Conservation (phyloP, 148 eudicot species). For the Arbutus unedo region DNA sequence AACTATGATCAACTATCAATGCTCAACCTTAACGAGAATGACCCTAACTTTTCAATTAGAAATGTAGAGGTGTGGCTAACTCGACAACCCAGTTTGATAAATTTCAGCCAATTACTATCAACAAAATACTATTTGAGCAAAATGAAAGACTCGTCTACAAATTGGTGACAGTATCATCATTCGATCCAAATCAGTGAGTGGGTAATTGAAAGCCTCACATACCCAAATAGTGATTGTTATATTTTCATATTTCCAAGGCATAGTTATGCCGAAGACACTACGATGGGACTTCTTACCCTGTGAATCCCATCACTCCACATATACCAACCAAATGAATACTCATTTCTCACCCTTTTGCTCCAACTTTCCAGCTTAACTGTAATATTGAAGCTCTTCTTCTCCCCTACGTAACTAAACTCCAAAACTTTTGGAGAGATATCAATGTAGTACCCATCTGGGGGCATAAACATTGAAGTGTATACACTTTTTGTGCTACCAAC, state of each 20-base stretch:
- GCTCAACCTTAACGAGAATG: not conserved
- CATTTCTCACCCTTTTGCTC: not conserved
- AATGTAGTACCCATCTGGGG: conserved; percentile 11
- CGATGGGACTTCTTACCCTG: conserved; percentile 22
- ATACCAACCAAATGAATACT: conserved; percentile 20
- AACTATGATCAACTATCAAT: not conserved
- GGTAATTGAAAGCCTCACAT: not conserved
- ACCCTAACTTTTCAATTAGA: no score
- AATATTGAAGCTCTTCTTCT: conserved; percentile 22
- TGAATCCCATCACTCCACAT: conserved; percentile 23
- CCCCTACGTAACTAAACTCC: not conserved
- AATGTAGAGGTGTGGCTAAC: no score
- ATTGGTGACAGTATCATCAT: not conserved
- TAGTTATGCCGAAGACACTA: conserved; percentile 9
- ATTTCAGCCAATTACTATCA: no score
- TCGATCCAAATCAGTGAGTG: not conserved
- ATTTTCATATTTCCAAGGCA: not conserved
- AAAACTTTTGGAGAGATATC: conserved; percentile 16
- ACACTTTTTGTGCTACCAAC: not conserved
- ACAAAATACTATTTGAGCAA: no score
- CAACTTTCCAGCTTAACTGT: not conserved
- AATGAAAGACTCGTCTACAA: no score
- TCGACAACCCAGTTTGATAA: no score
- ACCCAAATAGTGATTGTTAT: not conserved
- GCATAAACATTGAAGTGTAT: not conserved